phyloP scores from a whole-genome alignment of 306 rosid species.

The Trifolium repens region DNA sequence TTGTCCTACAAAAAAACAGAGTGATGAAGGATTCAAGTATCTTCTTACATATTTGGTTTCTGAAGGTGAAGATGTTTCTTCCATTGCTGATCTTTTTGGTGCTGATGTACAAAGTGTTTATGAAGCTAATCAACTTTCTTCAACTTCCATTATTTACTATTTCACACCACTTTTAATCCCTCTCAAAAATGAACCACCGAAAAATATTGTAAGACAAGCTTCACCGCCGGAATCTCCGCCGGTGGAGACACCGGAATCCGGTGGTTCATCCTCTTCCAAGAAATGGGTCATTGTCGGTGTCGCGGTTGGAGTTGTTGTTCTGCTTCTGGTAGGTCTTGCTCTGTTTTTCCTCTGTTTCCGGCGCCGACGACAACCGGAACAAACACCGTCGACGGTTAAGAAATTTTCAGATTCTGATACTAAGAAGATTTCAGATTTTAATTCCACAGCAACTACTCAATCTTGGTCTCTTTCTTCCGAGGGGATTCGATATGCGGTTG shows the following conservation, averaged over 20 bases:
- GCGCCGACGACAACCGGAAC: background rate
- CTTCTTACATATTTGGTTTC: constrained; percentile 56
- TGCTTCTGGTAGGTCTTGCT: constrained; percentile 36
- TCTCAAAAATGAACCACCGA: constrained; percentile 51
- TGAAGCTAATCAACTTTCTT: constrained; percentile 58
- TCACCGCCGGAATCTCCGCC: constrained; percentile 32
- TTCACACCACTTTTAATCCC: constrained; percentile 67
- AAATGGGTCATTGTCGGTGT: constrained; percentile 63
- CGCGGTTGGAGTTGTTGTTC: constrained; percentile 46
- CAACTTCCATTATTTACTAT: constrained; percentile 4
- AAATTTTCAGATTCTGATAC: background rate
- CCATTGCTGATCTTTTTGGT: constrained; percentile 49
- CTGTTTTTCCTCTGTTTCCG: constrained; percentile 41
- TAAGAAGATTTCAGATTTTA: constrained; percentile 10
- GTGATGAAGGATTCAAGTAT: constrained; percentile 51
- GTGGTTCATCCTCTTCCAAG: constrained; percentile 43
- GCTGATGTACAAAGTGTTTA: constrained; percentile 38
- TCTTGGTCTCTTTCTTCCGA: constrained; percentile 52
- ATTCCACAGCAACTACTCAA: constrained; percentile 12
- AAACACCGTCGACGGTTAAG: background rate
- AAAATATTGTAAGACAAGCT: background rate
- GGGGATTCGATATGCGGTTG: constrained; percentile 60
- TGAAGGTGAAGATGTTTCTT: constrained; percentile 23
- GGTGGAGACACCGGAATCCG: background rate
- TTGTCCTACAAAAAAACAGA: constrained; percentile 60